Conservation (phyloP, 192 early-diverging fungal species). For the Jimgerdemannia flammicorona region DNA sequence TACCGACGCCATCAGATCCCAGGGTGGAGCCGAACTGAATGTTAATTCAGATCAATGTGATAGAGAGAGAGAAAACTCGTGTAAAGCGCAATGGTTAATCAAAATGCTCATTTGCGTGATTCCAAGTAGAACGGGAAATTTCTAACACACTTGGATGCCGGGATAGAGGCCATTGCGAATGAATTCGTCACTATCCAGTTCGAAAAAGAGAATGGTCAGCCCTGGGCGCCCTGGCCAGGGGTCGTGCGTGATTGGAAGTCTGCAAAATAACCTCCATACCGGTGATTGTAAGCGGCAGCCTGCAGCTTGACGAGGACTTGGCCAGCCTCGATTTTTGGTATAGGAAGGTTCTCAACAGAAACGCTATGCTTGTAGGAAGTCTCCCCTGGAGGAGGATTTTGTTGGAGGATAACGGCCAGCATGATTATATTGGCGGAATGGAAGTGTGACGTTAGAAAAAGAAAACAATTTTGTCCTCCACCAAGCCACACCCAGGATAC, state of each 20-base stretch:
- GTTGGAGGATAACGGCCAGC: neutral
- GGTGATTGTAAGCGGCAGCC: slow-evolving; percentile 16
- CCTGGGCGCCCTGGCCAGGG: neutral
- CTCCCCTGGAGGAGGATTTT: neutral
- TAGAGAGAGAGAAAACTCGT: too few relatives aligned
- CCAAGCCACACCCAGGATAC: too few relatives aligned
- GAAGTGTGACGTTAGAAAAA: too few relatives aligned
- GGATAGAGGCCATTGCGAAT: slow-evolving; percentile 27
- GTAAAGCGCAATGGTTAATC: neutral
- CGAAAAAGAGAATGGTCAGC: neutral
- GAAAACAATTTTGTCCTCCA: too few relatives aligned
- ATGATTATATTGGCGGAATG: neutral
- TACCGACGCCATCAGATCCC: slow-evolving; percentile 26
- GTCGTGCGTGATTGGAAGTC: neutral
- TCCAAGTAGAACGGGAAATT: neutral
- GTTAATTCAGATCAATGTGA: neutral
- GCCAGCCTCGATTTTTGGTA: neutral
- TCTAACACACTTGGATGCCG: slow-evolving; percentile 10
- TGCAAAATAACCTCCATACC: slow-evolving; percentile 5
- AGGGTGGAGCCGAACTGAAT: slow-evolving; percentile 11
- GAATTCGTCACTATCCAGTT: slow-evolving; percentile 18
- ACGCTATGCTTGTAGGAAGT: slow-evolving; percentile 10
- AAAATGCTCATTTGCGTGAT: neutral
- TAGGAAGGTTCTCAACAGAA: slow-evolving; percentile 1
- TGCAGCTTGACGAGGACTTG: slow-evolving; percentile 16